phyloP scores from a whole-genome alignment of 306 rosid species.

The Lathyrus aphaca region DNA sequence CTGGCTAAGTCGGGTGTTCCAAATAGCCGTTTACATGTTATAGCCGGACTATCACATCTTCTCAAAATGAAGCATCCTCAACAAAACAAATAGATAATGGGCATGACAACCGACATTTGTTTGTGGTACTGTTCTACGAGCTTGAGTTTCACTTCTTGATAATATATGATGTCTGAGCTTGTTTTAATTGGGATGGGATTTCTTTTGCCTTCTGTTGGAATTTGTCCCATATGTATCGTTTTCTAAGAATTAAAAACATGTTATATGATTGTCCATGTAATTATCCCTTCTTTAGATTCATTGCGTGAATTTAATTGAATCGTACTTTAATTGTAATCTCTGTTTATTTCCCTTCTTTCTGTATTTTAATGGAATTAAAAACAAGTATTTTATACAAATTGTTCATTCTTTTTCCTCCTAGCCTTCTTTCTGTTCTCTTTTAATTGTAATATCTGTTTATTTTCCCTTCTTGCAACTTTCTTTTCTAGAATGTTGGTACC shows the following conservation, averaged over 20 bases:
- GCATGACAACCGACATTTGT: constrained; percentile 11
- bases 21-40: constrained; percentile 77
- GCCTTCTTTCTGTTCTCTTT: background rate
- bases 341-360: too few species aligned
- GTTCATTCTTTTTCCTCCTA: background rate
- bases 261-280: background rate
- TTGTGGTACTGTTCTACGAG: background rate
- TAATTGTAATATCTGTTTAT: background rate
- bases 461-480: background rate
- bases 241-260: background rate
- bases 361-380: too few species aligned
- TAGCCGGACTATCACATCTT: constrained; percentile 89
- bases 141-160: constrained; percentile 12
- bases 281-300: constrained; percentile 2
- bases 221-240: background rate
- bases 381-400: constrained; percentile 12
- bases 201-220: constrained; percentile 11
- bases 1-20: constrained; percentile 85
- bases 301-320: background rate
- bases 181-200: constrained; percentile 9
- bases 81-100: constrained; percentile 29
- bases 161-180: background rate
- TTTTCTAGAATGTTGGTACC: background rate
- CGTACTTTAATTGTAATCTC: too few species aligned
- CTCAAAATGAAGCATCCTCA: constrained; percentile 68